Conservation (phyloP, 2,329 filamentous ascomycete genomes). For the Monosporascus sp. region DNA sequence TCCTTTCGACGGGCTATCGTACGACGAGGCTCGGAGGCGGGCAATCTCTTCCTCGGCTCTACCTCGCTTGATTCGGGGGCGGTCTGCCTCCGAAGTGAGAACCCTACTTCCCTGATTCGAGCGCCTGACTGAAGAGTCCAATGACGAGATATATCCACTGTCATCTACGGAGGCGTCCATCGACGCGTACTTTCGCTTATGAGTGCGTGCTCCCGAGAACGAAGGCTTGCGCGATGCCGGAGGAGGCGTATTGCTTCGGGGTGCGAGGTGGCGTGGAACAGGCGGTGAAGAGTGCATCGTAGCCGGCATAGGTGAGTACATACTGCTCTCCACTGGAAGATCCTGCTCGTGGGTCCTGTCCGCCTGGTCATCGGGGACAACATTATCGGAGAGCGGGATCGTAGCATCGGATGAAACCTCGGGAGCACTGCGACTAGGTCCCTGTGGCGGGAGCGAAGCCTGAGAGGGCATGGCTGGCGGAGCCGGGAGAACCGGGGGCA, state of each 20-base stretch:
- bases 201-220: conserved; percentile 61
- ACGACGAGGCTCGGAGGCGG: conserved; percentile 84
- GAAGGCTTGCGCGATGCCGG: conserved; percentile 55
- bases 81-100: conserved; percentile 73
- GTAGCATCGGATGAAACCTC: conserved; percentile 75
- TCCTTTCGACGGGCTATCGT: conserved; percentile 79
- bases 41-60: conserved; percentile 95
- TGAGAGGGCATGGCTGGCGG: conserved; percentile 27
- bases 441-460: conserved; percentile 32
- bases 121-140: conserved; percentile 83
- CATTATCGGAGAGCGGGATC: conserved; percentile 64
- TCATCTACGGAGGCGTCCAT: conserved; percentile 61
- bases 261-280: conserved; percentile 53
- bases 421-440: conserved; percentile 28
- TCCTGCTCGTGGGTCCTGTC: conserved; percentile 39
- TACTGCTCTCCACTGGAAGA: conserved; percentile 38
- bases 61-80: conserved; percentile 77
- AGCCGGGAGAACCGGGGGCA: conserved; percentile 35
- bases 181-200: conserved; percentile 71
- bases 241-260: conserved; percentile 69
- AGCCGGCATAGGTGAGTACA: conserved; percentile 64
- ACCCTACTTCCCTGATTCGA: conserved; percentile 59
- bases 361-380: conserved; percentile 45
- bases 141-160: conserved; percentile 93
- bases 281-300: conserved; percentile 90